Conservation (phyloP, 129 eudicot species). For the Centrapalus pauciflorus region DNA sequence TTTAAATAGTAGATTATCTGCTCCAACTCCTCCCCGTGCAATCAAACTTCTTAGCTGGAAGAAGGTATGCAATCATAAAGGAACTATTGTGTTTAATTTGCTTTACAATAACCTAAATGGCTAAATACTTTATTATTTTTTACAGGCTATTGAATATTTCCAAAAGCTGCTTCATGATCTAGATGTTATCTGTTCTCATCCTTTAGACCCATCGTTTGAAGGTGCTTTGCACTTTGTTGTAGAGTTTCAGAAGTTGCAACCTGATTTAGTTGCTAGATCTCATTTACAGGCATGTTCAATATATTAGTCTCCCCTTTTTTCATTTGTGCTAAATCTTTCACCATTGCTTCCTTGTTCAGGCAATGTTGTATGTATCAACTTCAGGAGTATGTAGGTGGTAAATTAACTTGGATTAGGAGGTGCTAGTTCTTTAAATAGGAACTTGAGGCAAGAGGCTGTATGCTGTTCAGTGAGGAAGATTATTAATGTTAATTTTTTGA, state of each 20-base stretch:
- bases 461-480: too few relatives aligned
- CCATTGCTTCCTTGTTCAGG: too few relatives aligned
- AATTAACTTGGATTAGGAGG: too few relatives aligned
- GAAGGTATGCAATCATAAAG: conserved; percentile 39
- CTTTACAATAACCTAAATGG: not conserved
- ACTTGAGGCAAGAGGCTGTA: too few relatives aligned
- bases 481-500: too few relatives aligned
- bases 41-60: conserved; percentile 79
- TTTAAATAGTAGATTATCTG: conserved; percentile 81
- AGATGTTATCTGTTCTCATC: conserved; percentile 67
- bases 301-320: too few relatives aligned
- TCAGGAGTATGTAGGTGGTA: too few relatives aligned
- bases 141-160: conserved; percentile 86
- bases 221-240: conserved; percentile 63
- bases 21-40: conserved; percentile 98
- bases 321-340: too few relatives aligned
- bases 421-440: too few relatives aligned
- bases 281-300: conserved; percentile 61
- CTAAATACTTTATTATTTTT: not conserved
- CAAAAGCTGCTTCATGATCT: conserved; percentile 89
- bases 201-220: conserved; percentile 61
- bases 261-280: conserved; percentile 95
- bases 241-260: conserved; percentile 75
- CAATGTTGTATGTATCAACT: too few relatives aligned
- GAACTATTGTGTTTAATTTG: not conserved